Evolutionary conservation across 345 rosid genomes (phyloP).

Genomic region (Acer negundo): DNA sequence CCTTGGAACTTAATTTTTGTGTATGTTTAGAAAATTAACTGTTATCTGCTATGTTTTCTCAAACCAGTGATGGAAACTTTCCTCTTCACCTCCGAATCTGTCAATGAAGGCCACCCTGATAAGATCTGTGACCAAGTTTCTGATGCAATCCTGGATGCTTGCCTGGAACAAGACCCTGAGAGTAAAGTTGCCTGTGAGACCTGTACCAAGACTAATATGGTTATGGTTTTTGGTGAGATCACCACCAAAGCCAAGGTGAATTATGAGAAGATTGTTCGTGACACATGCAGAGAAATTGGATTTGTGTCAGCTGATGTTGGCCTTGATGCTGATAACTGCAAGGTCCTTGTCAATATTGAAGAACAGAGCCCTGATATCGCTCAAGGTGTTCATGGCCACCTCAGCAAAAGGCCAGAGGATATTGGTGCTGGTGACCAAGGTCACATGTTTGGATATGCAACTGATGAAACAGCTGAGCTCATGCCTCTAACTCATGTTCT

Average conservation of each 20-base stretch:
- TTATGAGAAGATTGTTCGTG: slow-evolving; percentile 31
- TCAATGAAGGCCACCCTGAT: slow-evolving; percentile 35
- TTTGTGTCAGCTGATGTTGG: slow-evolving; percentile 25
- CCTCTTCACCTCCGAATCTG: slow-evolving; percentile 32
- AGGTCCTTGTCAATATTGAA: slow-evolving; percentile 31
- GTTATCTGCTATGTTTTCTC: neutral
- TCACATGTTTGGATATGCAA: slow-evolving; percentile 38
- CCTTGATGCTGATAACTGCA: slow-evolving; percentile 28
- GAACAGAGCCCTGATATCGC: slow-evolving; percentile 34
- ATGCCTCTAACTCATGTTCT: slow-evolving; percentile 36
- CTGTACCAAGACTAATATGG: slow-evolving; percentile 32
- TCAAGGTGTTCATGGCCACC: slow-evolving; percentile 28
- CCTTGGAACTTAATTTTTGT: slow-evolving; percentile 6
- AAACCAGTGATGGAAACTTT: slow-evolving; percentile 28
- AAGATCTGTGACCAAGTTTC: slow-evolving; percentile 33
- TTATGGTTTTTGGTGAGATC: slow-evolving; percentile 35
- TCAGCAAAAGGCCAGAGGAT: slow-evolving; percentile 33
- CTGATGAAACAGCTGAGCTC: slow-evolving; percentile 34
- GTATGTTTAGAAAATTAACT: neutral
- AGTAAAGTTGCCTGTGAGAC: slow-evolving; percentile 36
- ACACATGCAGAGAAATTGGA: slow-evolving; percentile 30
- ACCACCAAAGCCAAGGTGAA: slow-evolving; percentile 36
- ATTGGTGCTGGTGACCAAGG: slow-evolving; percentile 34
- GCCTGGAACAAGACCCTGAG: slow-evolving; percentile 32
- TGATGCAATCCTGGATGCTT: slow-evolving; percentile 32